Evolutionary conservation across 1,284 basidiomycete genomes (phyloP).

Genomic region (Anthracocystis panici-leucophaei): DNA sequence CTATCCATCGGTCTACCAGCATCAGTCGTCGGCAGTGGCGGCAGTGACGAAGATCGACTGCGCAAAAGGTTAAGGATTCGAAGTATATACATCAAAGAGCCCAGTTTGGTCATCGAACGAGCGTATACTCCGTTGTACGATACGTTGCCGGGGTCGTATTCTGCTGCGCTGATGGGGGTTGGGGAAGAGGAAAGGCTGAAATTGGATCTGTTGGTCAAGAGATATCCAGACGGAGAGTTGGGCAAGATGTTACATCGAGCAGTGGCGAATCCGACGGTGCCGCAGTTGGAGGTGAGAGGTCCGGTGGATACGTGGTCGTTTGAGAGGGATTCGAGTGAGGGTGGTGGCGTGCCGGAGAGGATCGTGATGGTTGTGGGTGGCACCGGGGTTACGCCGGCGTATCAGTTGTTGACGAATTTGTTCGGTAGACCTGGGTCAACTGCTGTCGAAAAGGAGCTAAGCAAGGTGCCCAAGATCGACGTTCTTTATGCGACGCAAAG

Average conservation of each 20-base stretch:
- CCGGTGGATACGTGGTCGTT: conserved; percentile 54
- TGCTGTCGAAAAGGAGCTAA: not conserved
- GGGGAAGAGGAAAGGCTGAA: conserved; percentile 1
- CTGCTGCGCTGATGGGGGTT: not conserved
- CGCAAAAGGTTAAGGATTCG: conserved; percentile 23
- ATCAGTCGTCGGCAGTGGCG: conserved; percentile 1
- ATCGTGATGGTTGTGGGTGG: conserved; percentile 53
- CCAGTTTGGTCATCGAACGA: conserved; percentile 55
- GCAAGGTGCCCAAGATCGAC: conserved; percentile 23
- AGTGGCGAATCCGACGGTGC: conserved; percentile 11
- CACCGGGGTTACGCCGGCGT: conserved; percentile 56
- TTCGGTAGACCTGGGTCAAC: conserved; percentile 29
- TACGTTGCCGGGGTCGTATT: conserved; percentile 28
- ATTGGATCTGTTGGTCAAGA: conserved; percentile 51
- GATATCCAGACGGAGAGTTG: conserved; percentile 55
- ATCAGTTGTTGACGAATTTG: conserved; percentile 50
- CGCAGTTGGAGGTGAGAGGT: conserved; percentile 48
- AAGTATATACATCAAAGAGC: conserved; percentile 54
- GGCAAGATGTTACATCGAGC: conserved; percentile 46
- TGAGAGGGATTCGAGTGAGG: conserved; percentile 13
- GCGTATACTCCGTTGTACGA: conserved; percentile 59
- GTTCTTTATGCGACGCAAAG: conserved; percentile 42
- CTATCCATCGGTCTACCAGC: conserved; percentile 26
- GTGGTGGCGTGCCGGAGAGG: conserved; percentile 16
- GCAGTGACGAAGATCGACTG: not conserved